Conservation (phyloP, 2,329 filamentous ascomycete genomes). For the Cadophora luteo-olivacea region DNA sequence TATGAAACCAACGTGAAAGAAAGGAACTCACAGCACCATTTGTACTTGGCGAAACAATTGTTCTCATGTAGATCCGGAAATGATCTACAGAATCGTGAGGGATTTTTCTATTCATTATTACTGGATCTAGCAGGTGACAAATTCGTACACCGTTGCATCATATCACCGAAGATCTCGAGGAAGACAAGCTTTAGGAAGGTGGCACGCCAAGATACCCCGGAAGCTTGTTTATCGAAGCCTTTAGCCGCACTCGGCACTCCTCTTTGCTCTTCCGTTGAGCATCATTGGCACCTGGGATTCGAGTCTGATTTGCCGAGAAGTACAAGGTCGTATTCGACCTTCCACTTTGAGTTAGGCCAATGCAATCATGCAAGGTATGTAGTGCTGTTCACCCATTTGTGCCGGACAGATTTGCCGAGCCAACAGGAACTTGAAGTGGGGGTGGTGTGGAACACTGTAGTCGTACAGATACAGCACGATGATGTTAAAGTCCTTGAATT, state of each 20-base stretch:
- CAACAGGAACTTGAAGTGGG: not conserved
- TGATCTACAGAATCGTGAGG: not conserved
- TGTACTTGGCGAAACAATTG: not conserved
- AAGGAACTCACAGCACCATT: not conserved
- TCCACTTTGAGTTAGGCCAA: not conserved
- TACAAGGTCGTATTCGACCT: not conserved
- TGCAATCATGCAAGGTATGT: not conserved
- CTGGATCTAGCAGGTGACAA: not conserved
- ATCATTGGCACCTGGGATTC: not conserved
- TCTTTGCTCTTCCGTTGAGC: not conserved
- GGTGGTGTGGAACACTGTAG: not conserved
- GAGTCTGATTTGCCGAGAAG: not conserved
- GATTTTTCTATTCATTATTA: not conserved
- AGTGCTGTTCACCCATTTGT: not conserved
- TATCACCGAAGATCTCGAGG: not conserved
- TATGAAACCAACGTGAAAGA: not conserved
- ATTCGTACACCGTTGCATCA: not conserved
- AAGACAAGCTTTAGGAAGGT: slow-evolving; percentile 14
- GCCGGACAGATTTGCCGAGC: not conserved
- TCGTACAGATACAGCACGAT: too few species aligned
- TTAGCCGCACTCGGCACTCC: not conserved
- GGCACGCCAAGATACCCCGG: slow-evolving; percentile 7
- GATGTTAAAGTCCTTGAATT: too few species aligned
- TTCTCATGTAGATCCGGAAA: not conserved
- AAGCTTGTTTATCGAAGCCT: slow-evolving; percentile 9